Percentiles rank a stretch among this genome's conserved stretches.
Conservation (phyloP, 2,329 filamentous ascomycete species). For the Aureobasidium sp. region DNA sequence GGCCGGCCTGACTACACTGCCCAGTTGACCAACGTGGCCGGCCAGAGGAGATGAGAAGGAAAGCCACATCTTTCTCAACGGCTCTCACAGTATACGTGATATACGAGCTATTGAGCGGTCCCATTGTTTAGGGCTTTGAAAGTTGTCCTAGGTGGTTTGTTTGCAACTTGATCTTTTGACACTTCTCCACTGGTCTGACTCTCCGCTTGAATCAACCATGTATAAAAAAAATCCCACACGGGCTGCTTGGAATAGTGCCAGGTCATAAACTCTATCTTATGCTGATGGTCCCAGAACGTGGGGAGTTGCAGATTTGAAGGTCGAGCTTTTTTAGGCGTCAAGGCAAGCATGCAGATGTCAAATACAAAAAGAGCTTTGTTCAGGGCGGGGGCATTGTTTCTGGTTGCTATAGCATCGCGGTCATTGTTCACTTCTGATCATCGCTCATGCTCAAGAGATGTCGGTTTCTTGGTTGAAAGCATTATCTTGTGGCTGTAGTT, state of each 20-base stretch:
- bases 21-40: not conserved
- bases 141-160: too few relatives aligned
- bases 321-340: constrained; percentile 12
- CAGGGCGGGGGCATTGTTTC: not conserved
- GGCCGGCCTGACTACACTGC: constrained; percentile 1
- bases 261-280: constrained; percentile 14
- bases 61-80: not conserved
- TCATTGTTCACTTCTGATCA: not conserved
- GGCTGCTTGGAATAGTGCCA: not conserved
- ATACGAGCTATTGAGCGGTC: too few relatives aligned
- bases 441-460: too few relatives aligned
- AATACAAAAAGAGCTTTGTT: not conserved
- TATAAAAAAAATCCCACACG: not conserved
- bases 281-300: constrained; percentile 2
- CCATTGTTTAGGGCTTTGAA: too few relatives aligned
- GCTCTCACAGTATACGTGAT: too few relatives aligned
- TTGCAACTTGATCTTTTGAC: too few relatives aligned
- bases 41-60: too few relatives aligned
- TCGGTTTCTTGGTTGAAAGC: not conserved
- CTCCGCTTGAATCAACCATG: not conserved
- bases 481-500: not conserved
- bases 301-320: not conserved
- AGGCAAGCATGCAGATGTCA: constrained; percentile 2
- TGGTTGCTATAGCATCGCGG: constrained; percentile 2
- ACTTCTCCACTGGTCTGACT: not conserved